Base-by-base conservation (phyloP, 2,329 filamentous ascomycete genomes). In the Aquanectria penicillioides region DNA sequence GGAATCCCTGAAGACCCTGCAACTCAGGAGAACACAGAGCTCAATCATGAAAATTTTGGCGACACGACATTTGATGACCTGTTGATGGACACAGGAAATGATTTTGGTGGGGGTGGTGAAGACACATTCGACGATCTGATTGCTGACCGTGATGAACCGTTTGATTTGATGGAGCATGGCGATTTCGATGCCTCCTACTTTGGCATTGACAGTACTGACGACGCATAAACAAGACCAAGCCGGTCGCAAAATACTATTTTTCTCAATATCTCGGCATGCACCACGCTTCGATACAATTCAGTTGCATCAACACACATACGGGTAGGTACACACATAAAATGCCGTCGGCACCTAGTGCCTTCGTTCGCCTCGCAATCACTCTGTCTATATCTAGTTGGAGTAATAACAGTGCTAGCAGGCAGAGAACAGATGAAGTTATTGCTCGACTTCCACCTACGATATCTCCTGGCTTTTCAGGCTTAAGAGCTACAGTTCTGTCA, bases 71-170 rank as follows among this genome's bases (percentile, higher is more conserved):
- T 83, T 36, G 79, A 83, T 23, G 81, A 81, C 26, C 70, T 83
- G 23, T 84, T 84, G 17, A 73, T 83, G n/a, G 77, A 77, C 22
- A 61, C 66, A 17, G 75, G 72, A 6, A 75, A 65, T 52, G 71
- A 73, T 52, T 74, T 76, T 54, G 71, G 69, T 17, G 72, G 63
- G 8, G 68, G 63, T 23, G 74, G 66, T 17, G 74, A 75, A 17
- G 69, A 75, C 33, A 80, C 79, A 23, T 86, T 86, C 61, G 80
- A 85, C 58, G 80, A 84, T 58, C 71, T 85, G 57, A 85, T 79
- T 68, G 73, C 73, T 44, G 73, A 71, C 61, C 81, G 80, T 17
- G 74, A 75, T 48, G 75, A 74, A 57, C 76, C 23, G 48, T 79
- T 78, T 57, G 77, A 80, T 36, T 53, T 67, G 48, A 74, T 80